These are phyloP conservation scores for Apophysomyces elegans DNA, from an alignment of 371 early-diverging fungal species.

Conservation along the genomic window DNA sequence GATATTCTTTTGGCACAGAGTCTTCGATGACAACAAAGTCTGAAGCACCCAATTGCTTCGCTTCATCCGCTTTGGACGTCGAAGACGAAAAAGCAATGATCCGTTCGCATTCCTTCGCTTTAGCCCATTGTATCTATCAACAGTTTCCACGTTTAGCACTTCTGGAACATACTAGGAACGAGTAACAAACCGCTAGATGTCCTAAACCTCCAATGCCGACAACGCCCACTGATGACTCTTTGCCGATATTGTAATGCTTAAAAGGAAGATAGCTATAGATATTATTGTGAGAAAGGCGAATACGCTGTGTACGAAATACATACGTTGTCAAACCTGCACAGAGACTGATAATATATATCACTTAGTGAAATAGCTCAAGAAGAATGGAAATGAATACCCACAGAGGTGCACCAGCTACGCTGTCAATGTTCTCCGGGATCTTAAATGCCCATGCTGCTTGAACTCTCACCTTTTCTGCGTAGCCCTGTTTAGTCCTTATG, in stretches of 20 bases:
- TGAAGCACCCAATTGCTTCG: slow-evolving; percentile 71
- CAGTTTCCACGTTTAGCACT: not conserved
- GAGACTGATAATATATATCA: slow-evolving; percentile 27
- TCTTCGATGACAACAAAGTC: slow-evolving; percentile 31
- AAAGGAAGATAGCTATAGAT: slow-evolving; percentile 53
- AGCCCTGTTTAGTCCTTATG: slow-evolving; percentile 27
- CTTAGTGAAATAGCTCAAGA: not conserved
- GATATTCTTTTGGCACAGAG: slow-evolving; percentile 16
- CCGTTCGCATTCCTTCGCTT: slow-evolving; percentile 59
- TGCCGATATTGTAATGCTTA: slow-evolving; percentile 46
- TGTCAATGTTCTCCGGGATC: slow-evolving; percentile 54
- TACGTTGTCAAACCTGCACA: slow-evolving; percentile 79
- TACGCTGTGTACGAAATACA: not conserved
- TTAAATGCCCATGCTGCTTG: slow-evolving; percentile 55
- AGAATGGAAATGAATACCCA: slow-evolving; percentile 22
- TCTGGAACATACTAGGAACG: not conserved
- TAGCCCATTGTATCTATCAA: slow-evolving; percentile 60
- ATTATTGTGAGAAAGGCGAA: not conserved
- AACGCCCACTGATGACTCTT: slow-evolving; percentile 63
- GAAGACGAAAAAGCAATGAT: slow-evolving; percentile 78
- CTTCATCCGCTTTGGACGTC: slow-evolving; percentile 67
- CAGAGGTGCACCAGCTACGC: slow-evolving; percentile 47
- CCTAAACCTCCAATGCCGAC: slow-evolving; percentile 81
- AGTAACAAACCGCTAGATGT: slow-evolving; percentile 56
- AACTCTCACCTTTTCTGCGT: slow-evolving; percentile 42